These are phyloP conservation scores for Coemansia sp. DNA, from an alignment of 192 early-diverging fungal species.

Conservation along the genomic window DNA sequence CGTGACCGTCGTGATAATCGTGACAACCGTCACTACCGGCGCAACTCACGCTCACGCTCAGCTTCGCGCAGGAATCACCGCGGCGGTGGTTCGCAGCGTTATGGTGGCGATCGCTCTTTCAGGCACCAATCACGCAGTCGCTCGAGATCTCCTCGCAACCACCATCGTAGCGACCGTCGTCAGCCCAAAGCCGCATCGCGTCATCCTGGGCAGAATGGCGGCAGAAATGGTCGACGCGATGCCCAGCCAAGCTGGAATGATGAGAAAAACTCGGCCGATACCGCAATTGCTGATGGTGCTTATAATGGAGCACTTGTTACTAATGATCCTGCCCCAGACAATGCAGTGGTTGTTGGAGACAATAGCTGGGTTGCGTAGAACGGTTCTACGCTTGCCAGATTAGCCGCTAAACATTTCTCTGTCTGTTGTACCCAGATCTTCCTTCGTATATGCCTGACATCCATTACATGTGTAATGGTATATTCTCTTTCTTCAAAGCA, in stretches of 20 bases:
- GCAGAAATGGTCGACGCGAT: slow-evolving; percentile 1
- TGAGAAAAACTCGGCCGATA: slow-evolving; percentile 10
- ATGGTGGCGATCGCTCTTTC: slow-evolving; percentile 5
- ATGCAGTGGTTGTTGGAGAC: neutral
- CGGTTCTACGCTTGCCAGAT: no score
- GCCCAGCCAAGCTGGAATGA: neutral
- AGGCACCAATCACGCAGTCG: slow-evolving; percentile 26
- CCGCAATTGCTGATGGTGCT: slow-evolving; percentile 3
- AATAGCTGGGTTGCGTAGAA: slow-evolving; percentile 1
- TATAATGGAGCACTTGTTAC: neutral
- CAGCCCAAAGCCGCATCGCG: slow-evolving; percentile 17
- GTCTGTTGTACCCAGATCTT: neutral
- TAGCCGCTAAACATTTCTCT: neutral
- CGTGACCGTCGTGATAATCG: slow-evolving; percentile 2
- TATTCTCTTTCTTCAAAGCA: neutral
- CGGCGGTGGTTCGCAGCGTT: slow-evolving; percentile 16
- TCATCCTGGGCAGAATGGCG: slow-evolving; percentile 7
- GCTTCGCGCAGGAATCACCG: slow-evolving; percentile 13
- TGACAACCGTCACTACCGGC: slow-evolving; percentile 16
- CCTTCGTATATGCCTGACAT: neutral
- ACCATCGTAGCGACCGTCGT: slow-evolving; percentile 7
- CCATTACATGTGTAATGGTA: neutral
- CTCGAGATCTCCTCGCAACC: slow-evolving; percentile 14
- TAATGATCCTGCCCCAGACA: neutral
- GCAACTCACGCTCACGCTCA: slow-evolving; percentile 14